Evolutionary conservation across 768 basidiomycete species (phyloP).

Genomic region (Sarcomyxa edulis): DNA sequence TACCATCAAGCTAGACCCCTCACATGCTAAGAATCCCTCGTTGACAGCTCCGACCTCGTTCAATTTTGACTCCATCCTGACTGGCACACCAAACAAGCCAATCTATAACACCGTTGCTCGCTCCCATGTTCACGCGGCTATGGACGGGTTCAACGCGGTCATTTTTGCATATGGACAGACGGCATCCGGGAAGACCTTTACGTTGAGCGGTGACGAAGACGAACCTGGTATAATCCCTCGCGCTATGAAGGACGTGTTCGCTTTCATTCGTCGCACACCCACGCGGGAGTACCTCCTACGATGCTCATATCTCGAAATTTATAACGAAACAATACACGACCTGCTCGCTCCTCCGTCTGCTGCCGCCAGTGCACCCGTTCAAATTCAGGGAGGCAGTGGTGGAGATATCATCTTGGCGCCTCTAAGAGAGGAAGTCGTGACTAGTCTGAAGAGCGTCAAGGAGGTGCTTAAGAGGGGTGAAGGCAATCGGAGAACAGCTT

Average conservation of each 20-base stretch:
- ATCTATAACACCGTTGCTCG: constrained; percentile 73
- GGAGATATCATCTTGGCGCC: constrained; percentile 64
- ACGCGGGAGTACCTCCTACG: constrained; percentile 89
- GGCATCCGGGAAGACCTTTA: constrained; percentile 54
- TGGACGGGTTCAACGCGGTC: constrained; percentile 96
- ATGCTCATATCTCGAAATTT: constrained; percentile 95
- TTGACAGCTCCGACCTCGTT: constrained; percentile 34
- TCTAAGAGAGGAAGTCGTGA: constrained; percentile 90
- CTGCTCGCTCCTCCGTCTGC: constrained; percentile 68
- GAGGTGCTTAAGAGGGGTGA: constrained; percentile 86
- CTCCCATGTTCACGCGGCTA: constrained; percentile 82
- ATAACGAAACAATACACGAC: constrained; percentile 89
- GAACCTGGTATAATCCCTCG: constrained; percentile 95
- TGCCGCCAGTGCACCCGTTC: constrained; percentile 51
- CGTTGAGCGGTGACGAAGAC: constrained; percentile 66
- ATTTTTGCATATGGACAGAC: constrained; percentile 96
- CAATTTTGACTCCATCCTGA: constrained; percentile 72
- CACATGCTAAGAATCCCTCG: constrained; percentile 41
- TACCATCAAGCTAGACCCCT: constrained; percentile 57
- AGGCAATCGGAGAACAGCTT: constrained; percentile 82
- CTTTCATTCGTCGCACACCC: constrained; percentile 71
- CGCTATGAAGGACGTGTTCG: constrained; percentile 89
- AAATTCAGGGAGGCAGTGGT: constrained; percentile 65
- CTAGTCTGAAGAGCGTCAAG: constrained; percentile 77
- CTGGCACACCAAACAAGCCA: constrained; percentile 74